Evolutionary conservation across 306 rosid genomes (phyloP).

Genomic region (Lathyrus oleraceus): DNA sequence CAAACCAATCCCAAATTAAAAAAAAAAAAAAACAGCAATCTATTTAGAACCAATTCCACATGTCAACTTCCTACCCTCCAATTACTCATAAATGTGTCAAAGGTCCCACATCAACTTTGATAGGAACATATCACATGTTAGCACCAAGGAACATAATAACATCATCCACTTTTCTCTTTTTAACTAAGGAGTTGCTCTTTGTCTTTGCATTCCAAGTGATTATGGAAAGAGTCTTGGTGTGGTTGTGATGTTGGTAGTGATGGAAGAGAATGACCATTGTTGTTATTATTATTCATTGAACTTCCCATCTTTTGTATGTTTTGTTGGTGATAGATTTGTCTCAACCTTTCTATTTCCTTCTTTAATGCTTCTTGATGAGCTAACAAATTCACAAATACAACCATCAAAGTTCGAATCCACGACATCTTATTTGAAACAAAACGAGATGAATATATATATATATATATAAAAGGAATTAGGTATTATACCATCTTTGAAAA

Average conservation of each 20-base stretch:
- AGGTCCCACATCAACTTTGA: constrained; percentile 47
- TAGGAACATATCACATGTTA: constrained; percentile 65
- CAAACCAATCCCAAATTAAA: constrained; percentile 45
- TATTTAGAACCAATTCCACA: constrained; percentile 42
- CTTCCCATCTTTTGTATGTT: constrained; percentile 57
- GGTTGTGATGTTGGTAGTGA: constrained; percentile 33
- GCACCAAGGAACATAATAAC: constrained; percentile 25
- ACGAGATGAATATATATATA: too few species aligned
- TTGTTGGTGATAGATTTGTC: constrained; percentile 87
- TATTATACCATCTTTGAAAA: constrained; percentile 85
- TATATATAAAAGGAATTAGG: neutral
- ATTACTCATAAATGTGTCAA: constrained; percentile 36
- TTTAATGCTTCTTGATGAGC: constrained; percentile 95
- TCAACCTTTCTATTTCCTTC: constrained; percentile 87
- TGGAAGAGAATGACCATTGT: constrained; percentile 35
- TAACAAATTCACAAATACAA: constrained; percentile 25
- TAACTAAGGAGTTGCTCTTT: constrained; percentile 51
- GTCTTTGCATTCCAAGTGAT: constrained; percentile 35
- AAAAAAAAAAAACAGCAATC: constrained; percentile 24
- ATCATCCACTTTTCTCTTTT: constrained; percentile 23
- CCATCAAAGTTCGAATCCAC: too few species aligned
- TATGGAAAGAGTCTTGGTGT: constrained; percentile 30
- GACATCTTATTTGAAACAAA: too few species aligned
- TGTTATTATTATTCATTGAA: constrained; percentile 10
- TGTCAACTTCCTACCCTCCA: constrained; percentile 43